Percentiles rank a stretch among this genome's conserved stretches.
These are phyloP conservation scores for Actinidia arguta DNA, from an alignment of 179 eudicot species.

Conservation along the genomic window DNA sequence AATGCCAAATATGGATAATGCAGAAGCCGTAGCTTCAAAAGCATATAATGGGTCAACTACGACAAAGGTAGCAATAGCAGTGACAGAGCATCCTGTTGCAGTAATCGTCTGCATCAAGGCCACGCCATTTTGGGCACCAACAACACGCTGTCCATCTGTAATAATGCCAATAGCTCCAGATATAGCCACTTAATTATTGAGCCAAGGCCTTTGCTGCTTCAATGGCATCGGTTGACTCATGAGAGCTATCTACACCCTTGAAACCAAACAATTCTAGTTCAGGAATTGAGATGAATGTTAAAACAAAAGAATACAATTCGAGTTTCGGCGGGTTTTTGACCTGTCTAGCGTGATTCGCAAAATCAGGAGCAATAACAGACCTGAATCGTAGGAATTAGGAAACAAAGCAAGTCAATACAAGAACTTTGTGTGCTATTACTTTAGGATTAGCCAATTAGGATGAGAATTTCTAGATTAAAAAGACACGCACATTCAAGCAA, in stretches of 20 bases:
- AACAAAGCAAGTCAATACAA: neutral
- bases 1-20: slow-evolving; percentile 78
- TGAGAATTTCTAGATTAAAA: neutral
- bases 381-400: neutral
- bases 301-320: neutral
- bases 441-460: too few species aligned
- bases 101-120: slow-evolving; percentile 86
- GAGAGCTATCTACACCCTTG: slow-evolving; percentile 84
- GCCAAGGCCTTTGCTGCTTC: slow-evolving; percentile 90
- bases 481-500: neutral
- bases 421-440: neutral
- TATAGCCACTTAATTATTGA: slow-evolving; percentile 65
- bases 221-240: slow-evolving; percentile 75
- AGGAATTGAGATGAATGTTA: neutral
- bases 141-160: slow-evolving; percentile 76
- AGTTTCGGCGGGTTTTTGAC: neutral
- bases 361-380: neutral
- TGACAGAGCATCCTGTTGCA: slow-evolving; percentile 94
- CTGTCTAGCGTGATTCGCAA: neutral
- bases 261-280: slow-evolving; percentile 7
- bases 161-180: slow-evolving; percentile 84
- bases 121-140: slow-evolving; percentile 76
- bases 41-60: slow-evolving; percentile 65
- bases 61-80: slow-evolving; percentile 89
- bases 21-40: slow-evolving; percentile 85